Conservation (phyloP, 768 basidiomycete genomes). For the Rhodotorula babjevae region DNA sequence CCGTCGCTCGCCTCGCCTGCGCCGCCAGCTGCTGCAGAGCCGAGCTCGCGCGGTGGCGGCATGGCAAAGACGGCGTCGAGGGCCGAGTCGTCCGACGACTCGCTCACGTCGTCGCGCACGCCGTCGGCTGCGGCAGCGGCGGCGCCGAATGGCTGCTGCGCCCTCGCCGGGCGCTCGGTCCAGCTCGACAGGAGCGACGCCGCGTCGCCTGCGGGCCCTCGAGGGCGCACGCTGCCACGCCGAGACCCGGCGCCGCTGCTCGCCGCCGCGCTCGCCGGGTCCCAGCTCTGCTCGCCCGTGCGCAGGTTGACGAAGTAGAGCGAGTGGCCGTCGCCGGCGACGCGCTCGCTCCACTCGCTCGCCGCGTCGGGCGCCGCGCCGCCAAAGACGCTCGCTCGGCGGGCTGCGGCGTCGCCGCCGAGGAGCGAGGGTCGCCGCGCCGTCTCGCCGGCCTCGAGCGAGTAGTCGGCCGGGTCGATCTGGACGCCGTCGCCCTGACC, state of each 20-base stretch:
- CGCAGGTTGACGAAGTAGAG: slow-evolving; percentile 24
- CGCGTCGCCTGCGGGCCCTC: slow-evolving; percentile 5
- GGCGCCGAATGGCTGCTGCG: neutral
- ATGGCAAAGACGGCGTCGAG: slow-evolving; percentile 48
- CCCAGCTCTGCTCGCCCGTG: slow-evolving; percentile 33
- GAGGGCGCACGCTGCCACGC: neutral
- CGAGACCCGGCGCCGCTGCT: neutral
- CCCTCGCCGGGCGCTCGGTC: slow-evolving; percentile 9
- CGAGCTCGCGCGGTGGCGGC: neutral
- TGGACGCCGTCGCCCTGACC: slow-evolving; percentile 27
- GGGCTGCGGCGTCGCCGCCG: neutral
- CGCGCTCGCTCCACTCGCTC: slow-evolving; percentile 22
- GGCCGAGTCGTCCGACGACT: slow-evolving; percentile 76
- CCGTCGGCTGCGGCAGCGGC: neutral
- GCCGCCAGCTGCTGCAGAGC: slow-evolving; percentile 9
- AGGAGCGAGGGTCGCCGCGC: neutral
- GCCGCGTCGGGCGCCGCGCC: too few species aligned
- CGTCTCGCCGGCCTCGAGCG: neutral
- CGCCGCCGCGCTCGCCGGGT: neutral
- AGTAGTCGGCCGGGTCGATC: slow-evolving; percentile 22
- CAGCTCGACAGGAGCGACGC: slow-evolving; percentile 23
- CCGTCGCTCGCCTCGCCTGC: too few species aligned
- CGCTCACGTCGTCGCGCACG: slow-evolving; percentile 54
- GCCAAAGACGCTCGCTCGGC: neutral
- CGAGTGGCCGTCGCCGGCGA: slow-evolving; percentile 10